These are phyloP conservation scores for Quercus gilva DNA, from an alignment of 306 rosid species.

Conservation along the genomic window DNA sequence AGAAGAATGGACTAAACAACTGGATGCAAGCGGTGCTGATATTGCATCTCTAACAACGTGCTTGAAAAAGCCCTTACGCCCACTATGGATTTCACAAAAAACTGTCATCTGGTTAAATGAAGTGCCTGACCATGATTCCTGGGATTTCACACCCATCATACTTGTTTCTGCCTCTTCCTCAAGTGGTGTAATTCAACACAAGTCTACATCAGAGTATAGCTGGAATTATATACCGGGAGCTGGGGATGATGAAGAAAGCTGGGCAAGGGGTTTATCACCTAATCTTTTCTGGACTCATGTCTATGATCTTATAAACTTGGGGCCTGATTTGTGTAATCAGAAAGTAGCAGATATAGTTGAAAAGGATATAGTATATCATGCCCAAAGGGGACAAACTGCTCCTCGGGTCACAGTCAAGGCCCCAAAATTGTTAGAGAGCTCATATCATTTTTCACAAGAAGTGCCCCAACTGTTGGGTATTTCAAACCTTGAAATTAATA, in stretches of 20 bases:
- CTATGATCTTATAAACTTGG: slow-evolving; percentile 64
- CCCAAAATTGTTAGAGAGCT: slow-evolving; percentile 29
- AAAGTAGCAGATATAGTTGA: slow-evolving; percentile 78
- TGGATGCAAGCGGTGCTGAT: slow-evolving; percentile 74
- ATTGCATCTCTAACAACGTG: slow-evolving; percentile 57
- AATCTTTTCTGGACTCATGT: slow-evolving; percentile 71
- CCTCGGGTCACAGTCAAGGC: slow-evolving; percentile 64
- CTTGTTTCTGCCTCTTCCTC: slow-evolving; percentile 77
- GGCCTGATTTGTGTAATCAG: slow-evolving; percentile 79
- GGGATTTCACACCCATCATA: slow-evolving; percentile 94
- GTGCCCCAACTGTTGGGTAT: slow-evolving; percentile 21
- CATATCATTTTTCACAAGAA: slow-evolving; percentile 31
- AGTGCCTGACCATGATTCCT: slow-evolving; percentile 85
- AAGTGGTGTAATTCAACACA: slow-evolving; percentile 40
- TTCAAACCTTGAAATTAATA: slow-evolving; percentile 29
- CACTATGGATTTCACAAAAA: slow-evolving; percentile 90
- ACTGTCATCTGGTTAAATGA: slow-evolving; percentile 89
- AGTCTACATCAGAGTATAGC: slow-evolving; percentile 74
- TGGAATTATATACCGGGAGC: slow-evolving; percentile 94
- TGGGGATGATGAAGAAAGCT: slow-evolving; percentile 94
- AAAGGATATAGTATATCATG: slow-evolving; percentile 60
- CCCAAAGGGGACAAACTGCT: slow-evolving; percentile 67
- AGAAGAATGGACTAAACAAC: slow-evolving; percentile 70
- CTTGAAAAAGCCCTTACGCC: slow-evolving; percentile 81
- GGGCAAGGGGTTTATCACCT: slow-evolving; percentile 87